Conservation (phyloP, 2,329 filamentous ascomycete species). For the Claviceps capensis region DNA sequence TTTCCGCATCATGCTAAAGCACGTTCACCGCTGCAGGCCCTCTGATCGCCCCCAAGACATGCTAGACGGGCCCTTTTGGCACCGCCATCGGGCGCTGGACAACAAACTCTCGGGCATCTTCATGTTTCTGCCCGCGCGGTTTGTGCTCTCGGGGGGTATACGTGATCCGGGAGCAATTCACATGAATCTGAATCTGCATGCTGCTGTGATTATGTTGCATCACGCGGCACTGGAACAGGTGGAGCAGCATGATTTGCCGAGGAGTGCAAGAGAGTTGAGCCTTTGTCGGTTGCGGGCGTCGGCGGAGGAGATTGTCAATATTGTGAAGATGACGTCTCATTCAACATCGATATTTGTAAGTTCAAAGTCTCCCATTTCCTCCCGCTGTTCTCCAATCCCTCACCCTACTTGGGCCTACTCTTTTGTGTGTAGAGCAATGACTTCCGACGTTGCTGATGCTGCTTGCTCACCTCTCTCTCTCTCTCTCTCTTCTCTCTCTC, state of each 20-base stretch:
- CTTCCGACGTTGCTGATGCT: too few relatives aligned
- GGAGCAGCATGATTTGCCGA: conserved; percentile 54
- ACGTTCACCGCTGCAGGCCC: conserved; percentile 59
- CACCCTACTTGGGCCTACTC: too few relatives aligned
- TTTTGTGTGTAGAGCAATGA: not conserved
- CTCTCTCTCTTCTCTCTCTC: not conserved
- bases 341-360: conserved; percentile 53
- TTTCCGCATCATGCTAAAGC: conserved; percentile 69
- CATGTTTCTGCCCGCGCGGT: conserved; percentile 60
- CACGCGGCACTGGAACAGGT: conserved; percentile 78
- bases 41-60: conserved; percentile 63
- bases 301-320: conserved; percentile 70
- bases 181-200: conserved; percentile 78
- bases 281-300: conserved; percentile 63
- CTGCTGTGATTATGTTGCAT: conserved; percentile 76
- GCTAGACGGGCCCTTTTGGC: conserved; percentile 69
- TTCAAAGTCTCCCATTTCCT: not conserved
- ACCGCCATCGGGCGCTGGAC: conserved; percentile 69
- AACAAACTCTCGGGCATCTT: conserved; percentile 66
- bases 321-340: conserved; percentile 68
- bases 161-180: conserved; percentile 64
- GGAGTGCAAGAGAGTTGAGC: conserved; percentile 53
- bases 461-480: not conserved
- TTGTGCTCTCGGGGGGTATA: conserved; percentile 57
- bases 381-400: too few relatives aligned